Evolutionary conservation across 2,329 filamentous ascomycete genomes (phyloP).

Genomic region (Talaromyces marneffei): DNA sequence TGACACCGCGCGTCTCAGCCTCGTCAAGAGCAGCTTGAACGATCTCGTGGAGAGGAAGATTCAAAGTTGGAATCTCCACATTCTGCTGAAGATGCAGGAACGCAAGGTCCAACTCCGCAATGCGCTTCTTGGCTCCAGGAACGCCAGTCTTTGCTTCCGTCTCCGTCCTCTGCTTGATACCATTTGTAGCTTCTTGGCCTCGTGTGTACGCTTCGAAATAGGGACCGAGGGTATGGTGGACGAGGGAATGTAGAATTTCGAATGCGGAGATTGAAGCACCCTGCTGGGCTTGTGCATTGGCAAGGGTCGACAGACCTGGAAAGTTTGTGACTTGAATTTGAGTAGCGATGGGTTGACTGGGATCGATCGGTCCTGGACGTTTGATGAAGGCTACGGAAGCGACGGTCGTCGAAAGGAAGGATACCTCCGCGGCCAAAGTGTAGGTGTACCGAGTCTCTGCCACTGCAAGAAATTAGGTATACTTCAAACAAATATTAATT

Average conservation of each 20-base stretch:
- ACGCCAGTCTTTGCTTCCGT: conserved; percentile 90
- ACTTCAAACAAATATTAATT: not conserved
- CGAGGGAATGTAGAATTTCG: conserved; percentile 83
- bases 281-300: conserved; percentile 62
- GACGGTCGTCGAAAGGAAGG: conserved; percentile 66
- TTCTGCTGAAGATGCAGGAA: conserved; percentile 93
- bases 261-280: conserved; percentile 73
- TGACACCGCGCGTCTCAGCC: conserved; percentile 59
- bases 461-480: conserved; percentile 18
- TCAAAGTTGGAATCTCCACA: conserved; percentile 91
- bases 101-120: conserved; percentile 88
- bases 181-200: conserved; percentile 62
- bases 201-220: conserved; percentile 97
- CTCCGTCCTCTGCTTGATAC: conserved; percentile 68
- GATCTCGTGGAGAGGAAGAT: conserved; percentile 78
- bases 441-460: conserved; percentile 58
- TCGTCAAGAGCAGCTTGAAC: conserved; percentile 81
- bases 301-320: conserved; percentile 69
- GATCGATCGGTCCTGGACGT: conserved; percentile 79
- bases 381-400: conserved; percentile 88
- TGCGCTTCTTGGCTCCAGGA: conserved; percentile 92
- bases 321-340: conserved; percentile 93
- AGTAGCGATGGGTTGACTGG: conserved; percentile 70
- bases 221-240: conserved; percentile 85
- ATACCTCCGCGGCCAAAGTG: conserved; percentile 73